Evolutionary conservation across 306 rosid species (phyloP), one percentile per base, ranked within the genome.

Genomic region (Medicago truncatula): DNA sequence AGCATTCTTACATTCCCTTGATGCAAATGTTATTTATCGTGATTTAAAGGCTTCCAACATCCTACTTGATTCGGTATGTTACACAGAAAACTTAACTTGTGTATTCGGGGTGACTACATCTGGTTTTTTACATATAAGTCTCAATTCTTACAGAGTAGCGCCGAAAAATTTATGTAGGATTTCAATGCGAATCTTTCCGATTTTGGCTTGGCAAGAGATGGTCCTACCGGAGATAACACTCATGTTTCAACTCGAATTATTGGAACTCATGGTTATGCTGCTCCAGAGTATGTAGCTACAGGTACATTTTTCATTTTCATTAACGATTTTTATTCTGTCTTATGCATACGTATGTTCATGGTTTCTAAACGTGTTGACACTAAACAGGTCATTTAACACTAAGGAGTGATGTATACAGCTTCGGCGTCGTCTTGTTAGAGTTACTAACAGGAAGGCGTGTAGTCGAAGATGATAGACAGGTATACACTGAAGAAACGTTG

Each of bases 191-290:
- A 85, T 76, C 96, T 95, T 70, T 95, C 97, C 1, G 98, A 92
- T 87, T 95, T 95, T 40, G 97, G 98, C 44, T 86, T 95, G 79
- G 98, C 98, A 75, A 95, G 97, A 76, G 98, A 95, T 75, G 97
- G 97, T n/a, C 97, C 97, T 8, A 95, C 96, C 1, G 97, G 98
- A 62, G 98, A 95, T 54, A 92, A 92, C 65, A 92, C 98, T 82
- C 98, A 95, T 49, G 98, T 95, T 53, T 95, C 98, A 8, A 95
- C 98, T 72, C 73, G 97, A 86, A 78, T 95, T 34, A 83, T 95
- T 49, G 97, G 97, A 83, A 92, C 98, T 36, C 89, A 84, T 73
- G 98, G 98, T 71, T 95, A 95, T 58, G 98, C 98, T 46, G 98
- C 98, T 15, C 98, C 98, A 9, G 98, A 95, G 78, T 95, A 95